phyloP scores from a whole-genome alignment of 306 rosid species.

The Quercus variabilis region DNA sequence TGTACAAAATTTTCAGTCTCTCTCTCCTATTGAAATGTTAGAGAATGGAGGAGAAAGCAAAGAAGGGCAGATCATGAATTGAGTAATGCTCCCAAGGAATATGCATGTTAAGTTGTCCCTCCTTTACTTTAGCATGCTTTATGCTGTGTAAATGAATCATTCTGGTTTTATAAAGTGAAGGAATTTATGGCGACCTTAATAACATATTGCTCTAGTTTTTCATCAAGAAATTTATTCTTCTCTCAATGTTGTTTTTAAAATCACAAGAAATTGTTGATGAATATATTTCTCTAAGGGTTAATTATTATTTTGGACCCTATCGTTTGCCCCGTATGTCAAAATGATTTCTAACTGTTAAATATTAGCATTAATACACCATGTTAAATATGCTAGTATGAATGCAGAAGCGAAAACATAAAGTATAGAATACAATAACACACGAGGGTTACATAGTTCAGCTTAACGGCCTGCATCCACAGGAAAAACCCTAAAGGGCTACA shows the following conservation, averaged over 20 bases:
- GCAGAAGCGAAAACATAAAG: too few species aligned
- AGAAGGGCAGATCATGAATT: slow-evolving; percentile 45
- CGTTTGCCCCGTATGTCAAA: too few species aligned
- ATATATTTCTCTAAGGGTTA: background rate
- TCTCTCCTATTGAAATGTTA: slow-evolving; percentile 36
- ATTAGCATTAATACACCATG: too few species aligned
- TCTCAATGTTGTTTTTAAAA: background rate
- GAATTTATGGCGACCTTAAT: background rate
- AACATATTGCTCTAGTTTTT: background rate
- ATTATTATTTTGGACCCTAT: too few species aligned
- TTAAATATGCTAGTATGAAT: too few species aligned
- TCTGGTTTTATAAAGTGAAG: background rate
- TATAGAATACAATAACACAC: too few species aligned
- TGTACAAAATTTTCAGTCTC: slow-evolving; percentile 26
- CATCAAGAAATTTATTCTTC: background rate
- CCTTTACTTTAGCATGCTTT: background rate
- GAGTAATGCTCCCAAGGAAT: background rate
- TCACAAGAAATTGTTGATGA: background rate
- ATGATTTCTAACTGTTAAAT: too few species aligned
- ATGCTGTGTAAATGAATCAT: background rate
- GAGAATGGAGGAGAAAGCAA: slow-evolving; percentile 38
- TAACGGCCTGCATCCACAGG: too few species aligned
- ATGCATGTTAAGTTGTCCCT: background rate
- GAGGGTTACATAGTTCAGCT: too few species aligned
- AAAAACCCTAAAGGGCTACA: too few species aligned